Base-by-base conservation (phyloP, 2,329 filamentous ascomycete genomes). In the Chaetoscypha palmicola region DNA sequence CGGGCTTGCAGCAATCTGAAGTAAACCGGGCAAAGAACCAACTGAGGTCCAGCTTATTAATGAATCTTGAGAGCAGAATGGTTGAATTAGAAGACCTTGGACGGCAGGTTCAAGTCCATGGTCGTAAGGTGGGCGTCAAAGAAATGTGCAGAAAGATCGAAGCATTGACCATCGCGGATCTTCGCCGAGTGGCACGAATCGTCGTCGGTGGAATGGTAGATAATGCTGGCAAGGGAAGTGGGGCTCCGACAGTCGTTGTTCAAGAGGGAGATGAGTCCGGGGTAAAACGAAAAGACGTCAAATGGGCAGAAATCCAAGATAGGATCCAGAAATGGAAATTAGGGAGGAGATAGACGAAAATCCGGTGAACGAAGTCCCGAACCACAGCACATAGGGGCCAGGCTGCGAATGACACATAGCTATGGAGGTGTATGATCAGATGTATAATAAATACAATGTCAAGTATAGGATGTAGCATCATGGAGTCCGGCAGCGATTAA, bases 41-140 rank as follows among this genome's bases (percentile, higher is more conserved):
- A 69, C 79, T 98, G 12, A 80, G 90, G 32, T 90, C 83, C 11
- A 86, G 80, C 45, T 72, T 98, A 31, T 76, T 98, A 38, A 98
- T 98, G 92, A 98, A 98, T 67, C 78, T 98, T 21, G 92, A 98
- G 69, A 89, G 81, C 55, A 77, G 92, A 48, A 96, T 98, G 89
- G 89, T 98, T 8, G 92, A 97, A 69, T 76, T 98, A 5, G 92
- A 98, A 67, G 92, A 98, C 63, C 74, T 98, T 0, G 92, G 92
- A 17, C 73, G 92, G 50, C 91, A 96, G 64, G 88, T 98, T 9
- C 92, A 97, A 70, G 87, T 96, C n/a, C 90, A 97, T 62, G 92
- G 91, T 17, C 78, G 80, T 54, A 95, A 96, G 69, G 79, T 97
- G 5, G 85, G 91, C 1, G 90, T 96, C 5, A 79, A 79, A 53